Percentiles rank a stretch among this genome's conserved stretches.
These are phyloP conservation scores for Saccharum officinarum DNA, from an alignment of 176 grass and related monocot genomes.

Conservation along the genomic window DNA sequence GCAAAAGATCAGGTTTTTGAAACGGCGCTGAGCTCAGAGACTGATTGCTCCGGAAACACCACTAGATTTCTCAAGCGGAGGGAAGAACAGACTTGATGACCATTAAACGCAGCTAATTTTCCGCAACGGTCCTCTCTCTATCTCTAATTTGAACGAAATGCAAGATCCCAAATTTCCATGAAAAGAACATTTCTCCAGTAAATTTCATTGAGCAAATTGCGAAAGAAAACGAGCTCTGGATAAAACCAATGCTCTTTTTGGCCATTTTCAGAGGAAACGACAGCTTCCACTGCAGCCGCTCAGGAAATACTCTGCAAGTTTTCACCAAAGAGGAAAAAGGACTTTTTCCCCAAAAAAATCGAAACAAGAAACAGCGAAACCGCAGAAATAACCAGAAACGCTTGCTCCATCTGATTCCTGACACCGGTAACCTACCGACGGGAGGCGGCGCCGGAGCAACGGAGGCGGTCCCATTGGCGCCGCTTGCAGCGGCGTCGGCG, in stretches of 20 bases:
- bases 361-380: neutral
- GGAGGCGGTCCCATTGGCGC: constrained; percentile 4
- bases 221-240: neutral
- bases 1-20: neutral
- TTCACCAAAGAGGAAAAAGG: neutral
- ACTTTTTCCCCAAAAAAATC: neutral
- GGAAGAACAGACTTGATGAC: neutral
- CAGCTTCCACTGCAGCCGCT: neutral
- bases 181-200: neutral
- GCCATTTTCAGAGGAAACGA: neutral
- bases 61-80: neutral
- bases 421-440: constrained; percentile 29
- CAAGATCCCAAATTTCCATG: constrained; percentile 2
- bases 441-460: constrained; percentile 47
- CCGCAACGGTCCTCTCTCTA: neutral
- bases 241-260: neutral
- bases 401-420: neutral
- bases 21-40: neutral
- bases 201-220: neutral
- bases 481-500: neutral
- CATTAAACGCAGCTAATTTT: constrained; percentile 24
- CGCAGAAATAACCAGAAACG: neutral
- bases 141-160: constrained; percentile 6
- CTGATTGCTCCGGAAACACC: neutral
- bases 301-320: neutral